Evolutionary conservation across 169 alveolate genomes (phyloP).

Genomic region (Plasmodium gonderi): DNA sequence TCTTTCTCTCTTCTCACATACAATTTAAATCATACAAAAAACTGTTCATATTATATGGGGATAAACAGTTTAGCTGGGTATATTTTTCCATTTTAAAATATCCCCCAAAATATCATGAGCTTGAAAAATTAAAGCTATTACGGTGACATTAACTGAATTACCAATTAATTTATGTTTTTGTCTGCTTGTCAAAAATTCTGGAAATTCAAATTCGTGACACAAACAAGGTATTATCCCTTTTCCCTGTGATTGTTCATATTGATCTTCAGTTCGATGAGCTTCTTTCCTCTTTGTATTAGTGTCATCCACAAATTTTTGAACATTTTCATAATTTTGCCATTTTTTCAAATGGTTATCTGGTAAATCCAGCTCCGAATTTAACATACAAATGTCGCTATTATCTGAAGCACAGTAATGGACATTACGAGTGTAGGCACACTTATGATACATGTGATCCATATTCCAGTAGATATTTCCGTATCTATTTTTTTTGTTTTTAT

Average conservation of each 20-base stretch:
- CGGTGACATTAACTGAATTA: constrained; percentile 62
- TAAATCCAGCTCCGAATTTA: not conserved
- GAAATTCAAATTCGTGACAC: constrained; percentile 64
- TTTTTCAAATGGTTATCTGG: not conserved
- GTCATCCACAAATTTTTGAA: not conserved
- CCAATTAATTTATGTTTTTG: constrained; percentile 70
- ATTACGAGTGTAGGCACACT: constrained; percentile 38
- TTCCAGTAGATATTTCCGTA: constrained; percentile 69
- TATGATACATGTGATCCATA: constrained; percentile 61
- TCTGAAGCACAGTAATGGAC: constrained; percentile 41
- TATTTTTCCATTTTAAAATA: not conserved
- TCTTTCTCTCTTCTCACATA: not conserved
- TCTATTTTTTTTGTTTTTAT: constrained; percentile 9
- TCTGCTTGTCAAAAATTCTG: constrained; percentile 40
- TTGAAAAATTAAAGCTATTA: constrained; percentile 56
- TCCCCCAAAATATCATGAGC: constrained; percentile 39
- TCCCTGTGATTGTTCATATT: not conserved
- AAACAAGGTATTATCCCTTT: constrained; percentile 3
- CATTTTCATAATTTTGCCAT: not conserved
- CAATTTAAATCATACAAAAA: not conserved
- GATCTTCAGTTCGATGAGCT: not conserved
- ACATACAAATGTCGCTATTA: constrained; percentile 8
- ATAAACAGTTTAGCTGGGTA: not conserved
- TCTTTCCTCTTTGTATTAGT: not conserved
- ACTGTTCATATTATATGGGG: not conserved